Evolutionary conservation across 331 rosid species (phyloP), one percentile per base, ranked within the genome.

Genomic region (Malus hybrid): DNA sequence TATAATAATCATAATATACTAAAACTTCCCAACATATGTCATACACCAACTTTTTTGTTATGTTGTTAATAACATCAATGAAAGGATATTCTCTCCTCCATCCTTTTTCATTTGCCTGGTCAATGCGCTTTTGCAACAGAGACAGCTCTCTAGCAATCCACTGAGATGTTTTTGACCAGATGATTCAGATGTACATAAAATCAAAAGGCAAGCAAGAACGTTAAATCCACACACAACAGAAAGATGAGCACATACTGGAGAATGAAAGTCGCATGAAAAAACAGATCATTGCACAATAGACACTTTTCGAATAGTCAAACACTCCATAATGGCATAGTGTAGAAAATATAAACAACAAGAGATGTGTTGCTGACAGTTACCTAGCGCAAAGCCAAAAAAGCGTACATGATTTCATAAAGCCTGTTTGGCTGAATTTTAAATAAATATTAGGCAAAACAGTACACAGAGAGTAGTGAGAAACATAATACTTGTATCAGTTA

Each of bases 81-180:
- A 68, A 86, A 88, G 98, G 98, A 93, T 93, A 93, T 93, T 93
- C 90, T 84, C 81, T 83, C 81, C 97, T 86, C 89, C 96, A 76
- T 22, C 98, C 98, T 83, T 89, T 93, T 83, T 89, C 98, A 82
- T 91, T 91, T 72, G 98, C 96, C 65, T 62, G 85, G 77, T 89
- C 97, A 63, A 91, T 93, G 53, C 84, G 90, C 67, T 79, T 85
- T 77, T 82, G 96, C 81, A 93, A 79, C 42, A 79, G 72, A 20
- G 75, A 76, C 83, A 91, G 65, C 84, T 91, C 87, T 79, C 81
- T 87, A 22, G 81, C 80, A 66, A 93, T 89, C 96, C 97, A 81
- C 98, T 93, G 84, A 63, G 70, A 80, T 26, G 32, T 71, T 75
- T 44, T 68, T 76, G 62, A 56, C 75, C 69, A 63, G 58, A 77